Evolutionary conservation across 768 basidiomycete genomes (phyloP).

Genomic region (Suillus fuscotomentosus): DNA sequence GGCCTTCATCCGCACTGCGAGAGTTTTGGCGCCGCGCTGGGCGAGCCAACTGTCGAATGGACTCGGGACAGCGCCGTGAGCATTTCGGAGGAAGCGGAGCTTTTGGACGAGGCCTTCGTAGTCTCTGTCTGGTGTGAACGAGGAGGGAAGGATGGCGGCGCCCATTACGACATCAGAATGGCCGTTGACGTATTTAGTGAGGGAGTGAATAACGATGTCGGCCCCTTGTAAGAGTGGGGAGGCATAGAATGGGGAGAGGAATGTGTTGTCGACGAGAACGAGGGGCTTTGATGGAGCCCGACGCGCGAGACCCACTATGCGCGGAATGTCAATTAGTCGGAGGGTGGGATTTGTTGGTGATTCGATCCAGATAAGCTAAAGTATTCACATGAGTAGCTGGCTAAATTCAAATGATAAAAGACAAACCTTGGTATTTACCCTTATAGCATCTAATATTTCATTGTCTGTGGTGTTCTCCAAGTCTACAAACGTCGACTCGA

Average conservation of each 20-base stretch:
- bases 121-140: constrained; percentile 18
- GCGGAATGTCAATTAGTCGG: constrained; percentile 76
- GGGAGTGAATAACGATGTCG: constrained; percentile 79
- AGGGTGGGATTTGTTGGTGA: constrained; percentile 95
- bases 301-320: constrained; percentile 64
- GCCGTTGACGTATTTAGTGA: constrained; percentile 92
- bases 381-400: background rate
- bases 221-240: constrained; percentile 85
- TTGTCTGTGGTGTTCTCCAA: constrained; percentile 69
- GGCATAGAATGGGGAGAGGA: constrained; percentile 88
- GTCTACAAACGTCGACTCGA: constrained; percentile 79
- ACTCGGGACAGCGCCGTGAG: constrained; percentile 80
- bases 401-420: background rate
- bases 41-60: constrained; percentile 90
- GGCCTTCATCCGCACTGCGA: constrained; percentile 82
- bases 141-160: constrained; percentile 64
- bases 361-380: constrained; percentile 91
- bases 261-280: constrained; percentile 92
- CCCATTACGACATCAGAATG: constrained; percentile 96
- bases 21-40: constrained; percentile 88
- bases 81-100: constrained; percentile 88
- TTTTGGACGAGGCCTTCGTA: constrained; percentile 47
- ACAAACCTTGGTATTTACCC: constrained; percentile 77
- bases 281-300: constrained; percentile 65
- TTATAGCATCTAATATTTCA: constrained; percentile 61